Base-by-base conservation (phyloP, 192 early-diverging fungal genomes). In the Backusella morwellensis region DNA sequence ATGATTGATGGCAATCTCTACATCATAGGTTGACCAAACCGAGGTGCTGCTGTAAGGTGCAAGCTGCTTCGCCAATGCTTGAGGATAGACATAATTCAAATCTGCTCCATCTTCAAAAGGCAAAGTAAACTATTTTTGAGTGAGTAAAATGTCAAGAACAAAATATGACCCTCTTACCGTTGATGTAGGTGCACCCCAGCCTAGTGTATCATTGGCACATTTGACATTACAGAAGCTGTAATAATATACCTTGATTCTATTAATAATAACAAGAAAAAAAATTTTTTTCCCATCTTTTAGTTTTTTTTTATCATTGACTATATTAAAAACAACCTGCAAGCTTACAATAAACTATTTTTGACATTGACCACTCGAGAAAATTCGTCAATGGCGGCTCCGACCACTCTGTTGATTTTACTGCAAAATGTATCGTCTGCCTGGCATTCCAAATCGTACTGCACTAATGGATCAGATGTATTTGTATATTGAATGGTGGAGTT, bases 61-160 rank as follows among this genome's bases (percentile, higher is more conserved):
- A 29, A 83, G n/a, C 23, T 83, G 81, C 35, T 79, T 83, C 0
- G 81, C 81, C 34, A 83, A 40, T 32, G 81, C 75, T 54, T 83
- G 81, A 2, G 81, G 81, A 66, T 83, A 79, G 1, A 79, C 67
- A 42, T 79, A 77, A 41, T 83, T 83, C 19, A 75, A 41, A 67
- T 83, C 81, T 11, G 74, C 75, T 34, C 77, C 80, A 41, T 78
- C 52, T 54, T 75, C 40, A 59, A 75, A 75, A 11, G 81, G 77
- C 32, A 79, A 66, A 26, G 75, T 82, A 66, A 76, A 82, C 81
- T 82, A 73, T 36, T 35, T 34, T 36, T n/a, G 17, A 21, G 6
- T 19, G 23, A 59, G 8, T 9, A 59, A 59, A 59, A 59, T 12
- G 12, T 12, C 38, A 59, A 50, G 17, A 50, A 50, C 19, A n/a